Evolutionary conservation across 2,329 filamentous ascomycete species (phyloP), one percentile per base, ranked within the genome.

Genomic region (Paecilomyces variotii): DNA sequence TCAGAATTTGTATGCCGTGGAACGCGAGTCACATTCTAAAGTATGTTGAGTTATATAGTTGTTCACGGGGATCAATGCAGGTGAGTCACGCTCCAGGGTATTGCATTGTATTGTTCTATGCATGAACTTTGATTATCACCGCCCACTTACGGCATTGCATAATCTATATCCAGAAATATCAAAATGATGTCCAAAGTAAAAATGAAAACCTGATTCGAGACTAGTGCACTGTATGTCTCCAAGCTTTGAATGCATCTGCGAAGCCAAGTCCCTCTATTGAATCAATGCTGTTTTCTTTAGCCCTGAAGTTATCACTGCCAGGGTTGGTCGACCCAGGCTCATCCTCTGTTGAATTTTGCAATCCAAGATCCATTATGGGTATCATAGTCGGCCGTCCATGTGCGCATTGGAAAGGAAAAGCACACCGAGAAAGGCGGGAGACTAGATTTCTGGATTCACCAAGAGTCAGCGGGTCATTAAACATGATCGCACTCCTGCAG

Each of bases 401-500:
- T 19, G 79, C 79, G 61, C 79, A 81, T 56, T 80, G 77, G 59
- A 80, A 80, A 0, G 79, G 79, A 60, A 81, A 78, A 6, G 68
- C 71, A 59, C 78, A 80, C 12, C 59, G 63, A 11, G 76, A 66
- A 10, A 81, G 67, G 19, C 67, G 66, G 4, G 62, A 58, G 3
- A 80, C 62, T 14, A 80, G 63, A 28, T 61, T 65, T 58, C 68
- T 60, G 59, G 76, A 79, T 59, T 80, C 75, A 4, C 68, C 63
- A 2, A 64, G 56, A 5, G 63, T 68, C 53, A 81, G 61, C 3
- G 62, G 58, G 54, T 81, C 79, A 54, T 80, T 80, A 62, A 81
- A 81, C 79, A 81, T 81, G 61, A 81, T 76, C 12, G 79, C 75
- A 32, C 71, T 76, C 56, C 79, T 70, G 63, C 79, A 81, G 9